phyloP scores from a whole-genome alignment of 2,329 filamentous ascomycete genomes.

The Didymosphaeria variabile region DNA sequence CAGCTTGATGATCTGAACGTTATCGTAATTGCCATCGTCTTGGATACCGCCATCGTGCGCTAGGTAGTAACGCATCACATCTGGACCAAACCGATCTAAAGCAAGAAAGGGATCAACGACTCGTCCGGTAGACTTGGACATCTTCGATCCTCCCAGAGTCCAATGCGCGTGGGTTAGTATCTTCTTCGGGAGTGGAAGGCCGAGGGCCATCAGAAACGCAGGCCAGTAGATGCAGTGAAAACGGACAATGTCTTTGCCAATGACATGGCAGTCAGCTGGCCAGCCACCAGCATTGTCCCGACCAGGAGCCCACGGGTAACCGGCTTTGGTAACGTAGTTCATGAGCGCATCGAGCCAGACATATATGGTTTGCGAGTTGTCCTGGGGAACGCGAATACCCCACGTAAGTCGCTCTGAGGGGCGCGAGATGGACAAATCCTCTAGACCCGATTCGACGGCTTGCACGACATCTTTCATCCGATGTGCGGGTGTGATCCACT shows the following conservation, averaged over 20 bases:
- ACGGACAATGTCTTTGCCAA: conserved; percentile 93
- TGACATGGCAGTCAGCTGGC: conserved; percentile 91
- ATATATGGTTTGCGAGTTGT: conserved; percentile 89
- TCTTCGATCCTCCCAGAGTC: conserved; percentile 91
- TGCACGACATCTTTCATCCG: conserved; percentile 82
- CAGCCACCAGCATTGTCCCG: conserved; percentile 72
- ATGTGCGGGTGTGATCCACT: conserved; percentile 76
- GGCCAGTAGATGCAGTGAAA: conserved; percentile 99
- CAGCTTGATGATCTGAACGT: conserved; percentile 74
- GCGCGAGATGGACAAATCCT: conserved; percentile 89
- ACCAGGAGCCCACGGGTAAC: conserved; percentile 81
- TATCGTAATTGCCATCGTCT: conserved; percentile 86
- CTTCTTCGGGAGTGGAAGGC: conserved; percentile 78
- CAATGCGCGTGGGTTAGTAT: conserved; percentile 93
- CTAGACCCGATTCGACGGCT: conserved; percentile 79
- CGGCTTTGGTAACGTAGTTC: conserved; percentile 89
- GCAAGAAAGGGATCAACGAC: conserved; percentile 95
- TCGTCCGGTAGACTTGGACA: conserved; percentile 96
- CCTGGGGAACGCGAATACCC: conserved; percentile 89
- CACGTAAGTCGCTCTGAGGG: conserved; percentile 80
- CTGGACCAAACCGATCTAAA: conserved; percentile 85
- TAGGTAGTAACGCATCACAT: conserved; percentile 89
- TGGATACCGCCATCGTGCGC: conserved; percentile 79
- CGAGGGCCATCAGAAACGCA: conserved; percentile 88
- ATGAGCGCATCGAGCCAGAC: conserved; percentile 97